A percentile compares a stretch with the other conserved stretches of the same genome.
These are phyloP conservation scores for Suaeda aralocaspica DNA, from an alignment of 148 eudicot species.

Conservation along the genomic window DNA sequence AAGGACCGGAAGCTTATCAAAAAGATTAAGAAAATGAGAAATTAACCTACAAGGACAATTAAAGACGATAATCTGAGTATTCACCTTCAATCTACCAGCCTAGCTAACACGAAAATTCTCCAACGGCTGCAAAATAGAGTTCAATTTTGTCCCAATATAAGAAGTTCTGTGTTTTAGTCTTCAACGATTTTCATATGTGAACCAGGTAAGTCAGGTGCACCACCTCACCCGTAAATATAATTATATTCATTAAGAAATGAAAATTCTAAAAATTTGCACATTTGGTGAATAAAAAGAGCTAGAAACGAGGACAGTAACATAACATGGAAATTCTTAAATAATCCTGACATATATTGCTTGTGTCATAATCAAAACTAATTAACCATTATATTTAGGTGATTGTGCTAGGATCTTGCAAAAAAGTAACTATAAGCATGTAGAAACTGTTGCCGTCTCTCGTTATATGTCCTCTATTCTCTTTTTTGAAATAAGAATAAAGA, in stretches of 20 bases:
- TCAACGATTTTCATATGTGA: background rate
- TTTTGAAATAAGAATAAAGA: too few relatives aligned
- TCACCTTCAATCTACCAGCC: background rate
- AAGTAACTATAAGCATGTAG: too few relatives aligned
- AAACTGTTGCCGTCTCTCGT: too few relatives aligned
- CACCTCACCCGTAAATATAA: background rate
- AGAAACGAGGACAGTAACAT: too few relatives aligned
- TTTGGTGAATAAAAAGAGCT: too few relatives aligned
- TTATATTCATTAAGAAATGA: background rate
- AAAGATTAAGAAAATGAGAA: background rate
- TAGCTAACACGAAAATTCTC: background rate
- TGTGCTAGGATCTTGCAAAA: too few relatives aligned
- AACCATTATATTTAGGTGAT: too few relatives aligned
- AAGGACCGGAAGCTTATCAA: background rate
- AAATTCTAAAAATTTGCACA: too few relatives aligned
- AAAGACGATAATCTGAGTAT: background rate
- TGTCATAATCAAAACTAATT: too few relatives aligned
- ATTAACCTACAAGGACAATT: background rate
- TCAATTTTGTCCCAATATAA: background rate
- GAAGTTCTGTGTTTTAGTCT: background rate
- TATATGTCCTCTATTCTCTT: too few relatives aligned
- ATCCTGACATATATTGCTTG: too few relatives aligned
- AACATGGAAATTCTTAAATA: too few relatives aligned
- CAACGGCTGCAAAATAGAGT: slow-evolving; percentile 1
- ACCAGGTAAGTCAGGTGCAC: background rate